Evolutionary conservation across 768 basidiomycete species (phyloP), one percentile per base, ranked within the genome.

Genomic region (Trametes villosa): DNA sequence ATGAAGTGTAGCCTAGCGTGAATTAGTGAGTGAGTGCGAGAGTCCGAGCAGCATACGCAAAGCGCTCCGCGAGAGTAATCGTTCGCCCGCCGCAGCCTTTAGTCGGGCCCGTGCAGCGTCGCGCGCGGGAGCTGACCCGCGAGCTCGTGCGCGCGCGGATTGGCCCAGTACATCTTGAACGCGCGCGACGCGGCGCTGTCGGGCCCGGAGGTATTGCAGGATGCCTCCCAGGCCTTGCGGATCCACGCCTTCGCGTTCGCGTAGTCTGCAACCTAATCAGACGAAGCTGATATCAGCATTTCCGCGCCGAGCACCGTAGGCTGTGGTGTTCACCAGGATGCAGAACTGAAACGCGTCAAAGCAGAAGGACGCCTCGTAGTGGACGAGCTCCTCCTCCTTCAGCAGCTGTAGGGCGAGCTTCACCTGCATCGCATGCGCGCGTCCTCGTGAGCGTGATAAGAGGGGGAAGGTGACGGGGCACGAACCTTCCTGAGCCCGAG

Each of bases 311-410:
- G 11, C 20, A 22, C 3, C 48, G 26, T 18, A 27, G 12, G 24
- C 26, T 49, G 42, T 12, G 27, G 53, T 53, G 26, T 64, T 29
- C n/a, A 67, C 65, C 46, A 68, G 36, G 11, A 69, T 65, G 52
- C 70, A 73, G 58, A 73, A 67, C 54, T 73, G 72, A 62, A 69
- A 71, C 1, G 72, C 70, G 47, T 71, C 70, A 47, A 71, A 73
- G 54, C 65, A 68, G 62, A 73, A 71, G 4, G 70, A 68, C 9
- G 70, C 65, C 40, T 68, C 67, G 52, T 69, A 70, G 46, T 68
- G 67, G 2, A 69, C 60, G 33, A 73, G 67, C 9, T 45, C 44
- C 41, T 73, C 72, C 47, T 71, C 68, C 34, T 63, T 60, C 22
- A 73, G 65, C 36, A 70, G 50, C 20, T 63, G 60, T 13, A 73